phyloP scores from a whole-genome alignment of 2,329 filamentous ascomycete genomes.

The Apiospora marii region DNA sequence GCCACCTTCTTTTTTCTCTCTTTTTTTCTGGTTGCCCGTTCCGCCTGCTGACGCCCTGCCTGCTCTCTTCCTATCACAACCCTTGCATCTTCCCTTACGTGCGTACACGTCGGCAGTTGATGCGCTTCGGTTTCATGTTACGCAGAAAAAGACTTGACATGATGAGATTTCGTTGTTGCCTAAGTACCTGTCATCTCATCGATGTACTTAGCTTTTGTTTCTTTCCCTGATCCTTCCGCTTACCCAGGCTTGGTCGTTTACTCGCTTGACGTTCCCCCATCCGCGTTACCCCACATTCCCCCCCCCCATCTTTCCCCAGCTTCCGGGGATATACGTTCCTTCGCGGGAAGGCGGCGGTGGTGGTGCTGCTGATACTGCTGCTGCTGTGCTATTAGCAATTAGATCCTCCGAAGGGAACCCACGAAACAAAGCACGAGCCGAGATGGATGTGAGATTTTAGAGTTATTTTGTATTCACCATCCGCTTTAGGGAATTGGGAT shows the following conservation, averaged over 20 bases:
- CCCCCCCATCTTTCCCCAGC: background rate
- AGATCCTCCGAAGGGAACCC: background rate
- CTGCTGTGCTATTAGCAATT: background rate
- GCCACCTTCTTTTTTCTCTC: background rate
- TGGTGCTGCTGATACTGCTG: background rate
- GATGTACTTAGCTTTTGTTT: background rate
- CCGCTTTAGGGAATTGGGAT: constrained; percentile 1
- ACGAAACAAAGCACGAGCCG: background rate
- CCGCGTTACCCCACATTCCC: constrained; percentile 9
- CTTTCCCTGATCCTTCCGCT: background rate
- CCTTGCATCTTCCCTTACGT: background rate
- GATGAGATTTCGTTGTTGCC: background rate
- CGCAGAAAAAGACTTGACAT: constrained; percentile 4
- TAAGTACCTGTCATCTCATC: background rate
- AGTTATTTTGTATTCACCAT: constrained; percentile 1
- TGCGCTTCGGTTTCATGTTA: constrained; percentile 19
- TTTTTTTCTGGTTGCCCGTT: background rate
- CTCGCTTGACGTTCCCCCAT: background rate
- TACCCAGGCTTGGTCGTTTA: background rate
- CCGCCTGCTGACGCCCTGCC: background rate
- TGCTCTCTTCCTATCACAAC: constrained; percentile 11
- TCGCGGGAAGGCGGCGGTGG: background rate
- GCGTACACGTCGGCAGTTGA: constrained; percentile 1
- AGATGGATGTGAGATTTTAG: constrained; percentile 15
- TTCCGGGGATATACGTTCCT: background rate